A percentile compares a stretch with the other conserved stretches of the same genome.
Evolutionary conservation across 495 filamentous ascomycete genomes (phyloP).

Genomic region (Umbilicaria muhlenbergii): DNA sequence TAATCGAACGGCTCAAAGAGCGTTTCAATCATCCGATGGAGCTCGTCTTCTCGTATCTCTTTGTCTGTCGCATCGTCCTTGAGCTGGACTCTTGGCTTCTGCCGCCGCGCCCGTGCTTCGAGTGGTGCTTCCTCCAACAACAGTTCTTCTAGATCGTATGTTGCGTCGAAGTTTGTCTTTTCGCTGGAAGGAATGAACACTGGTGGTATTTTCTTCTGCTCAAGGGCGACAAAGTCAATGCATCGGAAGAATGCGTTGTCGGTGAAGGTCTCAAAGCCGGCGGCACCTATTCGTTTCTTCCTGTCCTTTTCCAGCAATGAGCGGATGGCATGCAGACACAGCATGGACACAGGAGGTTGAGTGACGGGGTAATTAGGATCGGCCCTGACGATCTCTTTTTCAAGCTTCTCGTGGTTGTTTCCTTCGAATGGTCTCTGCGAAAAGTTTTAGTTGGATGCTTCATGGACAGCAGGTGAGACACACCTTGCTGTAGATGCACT

Average conservation of each 20-base stretch:
- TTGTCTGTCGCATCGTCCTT: slow-evolving; percentile 92
- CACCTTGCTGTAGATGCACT: slow-evolving; percentile 98
- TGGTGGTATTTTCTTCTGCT: slow-evolving; percentile 79
- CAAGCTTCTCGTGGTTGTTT: slow-evolving; percentile 64
- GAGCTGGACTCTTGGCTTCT: slow-evolving; percentile 81
- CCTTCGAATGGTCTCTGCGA: slow-evolving; percentile 79
- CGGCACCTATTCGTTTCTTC: slow-evolving; percentile 62
- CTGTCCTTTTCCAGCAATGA: slow-evolving; percentile 69
- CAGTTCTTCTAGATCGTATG: slow-evolving; percentile 91
- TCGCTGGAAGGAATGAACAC: slow-evolving; percentile 87
- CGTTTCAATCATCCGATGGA: slow-evolving; percentile 87
- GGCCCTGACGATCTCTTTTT: slow-evolving; percentile 67
- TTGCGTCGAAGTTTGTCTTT: slow-evolving; percentile 98
- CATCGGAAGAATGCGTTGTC: slow-evolving; percentile 76
- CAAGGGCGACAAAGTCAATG: slow-evolving; percentile 74
- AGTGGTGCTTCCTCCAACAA: slow-evolving; percentile 89
- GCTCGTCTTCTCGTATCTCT: slow-evolving; percentile 84
- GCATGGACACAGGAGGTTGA: slow-evolving; percentile 68
- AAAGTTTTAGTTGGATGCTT: slow-evolving; percentile 15
- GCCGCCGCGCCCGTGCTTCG: slow-evolving; percentile 78
- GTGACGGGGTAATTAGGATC: slow-evolving; percentile 80
- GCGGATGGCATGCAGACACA: slow-evolving; percentile 73
- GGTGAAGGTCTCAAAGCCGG: slow-evolving; percentile 63
- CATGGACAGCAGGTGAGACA: slow-evolving; percentile 6
- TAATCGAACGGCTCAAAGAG: slow-evolving; percentile 96